Evolutionary conservation across 192 early-diverging fungal genomes (phyloP).

Genomic region (Coemansia biformis): DNA sequence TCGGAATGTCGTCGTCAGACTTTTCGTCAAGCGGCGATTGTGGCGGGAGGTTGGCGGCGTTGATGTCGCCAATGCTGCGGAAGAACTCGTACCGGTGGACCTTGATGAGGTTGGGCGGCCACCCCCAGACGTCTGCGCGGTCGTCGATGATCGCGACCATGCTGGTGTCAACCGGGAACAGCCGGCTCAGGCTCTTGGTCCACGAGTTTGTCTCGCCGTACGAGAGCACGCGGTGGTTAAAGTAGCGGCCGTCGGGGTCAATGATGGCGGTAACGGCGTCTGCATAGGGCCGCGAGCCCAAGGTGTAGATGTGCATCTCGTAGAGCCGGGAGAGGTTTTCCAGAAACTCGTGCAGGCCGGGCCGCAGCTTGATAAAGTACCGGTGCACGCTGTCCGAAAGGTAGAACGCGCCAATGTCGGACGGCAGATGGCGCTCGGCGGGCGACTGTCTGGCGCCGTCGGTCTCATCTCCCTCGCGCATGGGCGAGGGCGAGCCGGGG

Average conservation of each 20-base stretch:
- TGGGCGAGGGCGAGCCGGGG: too few relatives aligned
- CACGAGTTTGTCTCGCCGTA: slow-evolving; percentile 87
- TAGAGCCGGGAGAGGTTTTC: slow-evolving; percentile 61
- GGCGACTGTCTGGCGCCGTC: too few relatives aligned
- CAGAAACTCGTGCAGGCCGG: slow-evolving; percentile 76
- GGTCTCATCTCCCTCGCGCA: too few relatives aligned
- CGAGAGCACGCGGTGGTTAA: slow-evolving; percentile 85
- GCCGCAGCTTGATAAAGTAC: slow-evolving; percentile 87
- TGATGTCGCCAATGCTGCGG: slow-evolving; percentile 92
- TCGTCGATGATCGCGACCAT: slow-evolving; percentile 98
- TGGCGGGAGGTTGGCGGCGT: slow-evolving; percentile 63
- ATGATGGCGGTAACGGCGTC: slow-evolving; percentile 77
- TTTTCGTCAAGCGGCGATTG: neutral
- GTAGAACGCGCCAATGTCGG: slow-evolving; percentile 73
- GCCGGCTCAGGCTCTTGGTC: slow-evolving; percentile 71
- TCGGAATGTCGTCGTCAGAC: too few relatives aligned
- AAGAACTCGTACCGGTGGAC: slow-evolving; percentile 93
- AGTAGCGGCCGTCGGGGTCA: slow-evolving; percentile 74
- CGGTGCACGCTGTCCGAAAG: slow-evolving; percentile 61
- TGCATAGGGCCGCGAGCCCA: slow-evolving; percentile 94
- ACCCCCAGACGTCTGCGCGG: slow-evolving; percentile 90
- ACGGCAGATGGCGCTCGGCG: slow-evolving; percentile 10
- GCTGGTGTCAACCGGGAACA: slow-evolving; percentile 90
- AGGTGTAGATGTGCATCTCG: slow-evolving; percentile 98
- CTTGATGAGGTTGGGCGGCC: slow-evolving; percentile 82